These are phyloP conservation scores for Kwoniella dejecticola DNA, from an alignment of 768 basidiomycete genomes.

Conservation along the genomic window DNA sequence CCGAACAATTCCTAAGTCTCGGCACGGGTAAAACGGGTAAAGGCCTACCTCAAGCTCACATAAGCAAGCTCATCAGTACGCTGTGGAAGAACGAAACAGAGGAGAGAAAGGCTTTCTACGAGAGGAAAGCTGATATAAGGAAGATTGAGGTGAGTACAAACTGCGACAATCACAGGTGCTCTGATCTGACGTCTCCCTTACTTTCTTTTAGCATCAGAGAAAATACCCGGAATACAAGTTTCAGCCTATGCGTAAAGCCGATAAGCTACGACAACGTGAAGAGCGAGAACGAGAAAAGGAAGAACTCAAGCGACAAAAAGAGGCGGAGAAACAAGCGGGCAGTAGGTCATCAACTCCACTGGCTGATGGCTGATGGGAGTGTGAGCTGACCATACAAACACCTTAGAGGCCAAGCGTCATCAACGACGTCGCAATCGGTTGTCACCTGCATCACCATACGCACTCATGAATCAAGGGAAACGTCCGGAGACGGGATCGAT, in stretches of 20 bases:
- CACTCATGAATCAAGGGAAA: background rate
- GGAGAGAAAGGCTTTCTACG: constrained; percentile 58
- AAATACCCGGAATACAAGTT: constrained; percentile 54
- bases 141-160: constrained; percentile 54
- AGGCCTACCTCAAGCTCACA: constrained; percentile 63
- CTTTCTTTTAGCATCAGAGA: constrained; percentile 39
- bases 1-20: constrained; percentile 33
- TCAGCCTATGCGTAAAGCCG: constrained; percentile 50
- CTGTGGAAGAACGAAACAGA: constrained; percentile 67
- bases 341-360: constrained; percentile 10
- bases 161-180: background rate
- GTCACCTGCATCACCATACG: constrained; percentile 23
- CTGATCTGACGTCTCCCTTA: background rate
- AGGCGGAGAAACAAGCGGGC: constrained; percentile 1
- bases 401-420: constrained; percentile 19
- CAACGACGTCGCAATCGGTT: constrained; percentile 4
- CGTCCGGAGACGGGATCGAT: constrained; percentile 10
- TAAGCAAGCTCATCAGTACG: constrained; percentile 66
- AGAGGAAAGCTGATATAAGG: constrained; percentile 42
- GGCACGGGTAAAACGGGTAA: constrained; percentile 44
- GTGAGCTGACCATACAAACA: too few relatives aligned
- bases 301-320: constrained; percentile 33
- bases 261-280: constrained; percentile 42
- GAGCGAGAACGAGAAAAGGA: constrained; percentile 43
- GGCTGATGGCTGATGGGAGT: too few relatives aligned